Conservation (phyloP, 2,329 filamentous ascomycete species). For the Cryphonectria naterciae region DNA sequence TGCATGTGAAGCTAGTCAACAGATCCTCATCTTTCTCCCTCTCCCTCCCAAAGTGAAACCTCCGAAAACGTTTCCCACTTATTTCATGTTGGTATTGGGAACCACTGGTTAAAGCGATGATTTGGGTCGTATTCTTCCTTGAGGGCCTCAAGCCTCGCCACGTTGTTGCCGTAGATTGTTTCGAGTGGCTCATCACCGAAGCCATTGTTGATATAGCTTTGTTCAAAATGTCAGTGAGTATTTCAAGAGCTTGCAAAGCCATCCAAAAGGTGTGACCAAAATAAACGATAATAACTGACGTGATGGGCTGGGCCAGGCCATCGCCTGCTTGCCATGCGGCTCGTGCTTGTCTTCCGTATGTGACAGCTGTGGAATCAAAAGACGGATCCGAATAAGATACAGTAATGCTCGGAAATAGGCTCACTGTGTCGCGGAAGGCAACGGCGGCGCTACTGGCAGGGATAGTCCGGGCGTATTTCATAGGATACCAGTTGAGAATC, state of each 20-base stretch:
- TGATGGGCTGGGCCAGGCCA: not conserved
- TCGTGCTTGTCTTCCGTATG: not conserved
- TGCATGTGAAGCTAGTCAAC: not conserved
- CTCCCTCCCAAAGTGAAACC: not conserved
- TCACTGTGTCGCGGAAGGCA: slow-evolving; percentile 4
- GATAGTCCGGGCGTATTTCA: not conserved
- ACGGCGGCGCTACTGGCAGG: not conserved
- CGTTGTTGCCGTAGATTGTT: slow-evolving; percentile 1
- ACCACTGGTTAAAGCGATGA: slow-evolving; percentile 4
- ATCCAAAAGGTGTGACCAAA: slow-evolving; percentile 1
- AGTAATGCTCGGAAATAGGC: slow-evolving; percentile 7
- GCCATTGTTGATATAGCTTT: slow-evolving; percentile 8
- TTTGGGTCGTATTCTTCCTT: not conserved
- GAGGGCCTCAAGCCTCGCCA: not conserved
- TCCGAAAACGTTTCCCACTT: not conserved
- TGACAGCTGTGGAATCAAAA: not conserved
- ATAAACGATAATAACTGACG: not conserved
- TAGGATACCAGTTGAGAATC: slow-evolving; percentile 10
- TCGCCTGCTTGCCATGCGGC: slow-evolving; percentile 3
- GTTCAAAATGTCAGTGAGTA: not conserved
- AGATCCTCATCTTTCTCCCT: not conserved
- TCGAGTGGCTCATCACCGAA: slow-evolving; percentile 4
- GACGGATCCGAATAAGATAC: not conserved
- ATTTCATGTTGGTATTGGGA: not conserved
- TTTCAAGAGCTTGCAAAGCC: not conserved